These are phyloP conservation scores for Aspergillus campestris DNA, from an alignment of 495 filamentous ascomycete species.

Conservation along the genomic window DNA sequence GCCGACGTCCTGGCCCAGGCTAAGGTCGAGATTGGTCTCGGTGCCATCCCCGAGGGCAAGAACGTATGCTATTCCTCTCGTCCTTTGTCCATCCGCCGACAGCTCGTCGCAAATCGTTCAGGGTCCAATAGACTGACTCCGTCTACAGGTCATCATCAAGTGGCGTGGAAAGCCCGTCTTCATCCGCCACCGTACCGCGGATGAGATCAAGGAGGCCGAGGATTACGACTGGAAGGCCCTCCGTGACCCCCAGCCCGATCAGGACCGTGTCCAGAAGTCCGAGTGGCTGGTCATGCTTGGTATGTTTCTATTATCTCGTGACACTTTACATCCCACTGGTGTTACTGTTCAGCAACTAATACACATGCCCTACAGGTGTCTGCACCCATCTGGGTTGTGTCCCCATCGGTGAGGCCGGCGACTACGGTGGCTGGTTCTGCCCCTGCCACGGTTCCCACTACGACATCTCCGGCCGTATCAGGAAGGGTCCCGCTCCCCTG, in stretches of 20 bases:
- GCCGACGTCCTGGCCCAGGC: slow-evolving; percentile 98
- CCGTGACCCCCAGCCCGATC: slow-evolving; percentile 85
- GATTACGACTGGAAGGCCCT: slow-evolving; percentile 64
- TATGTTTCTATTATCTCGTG: slow-evolving; percentile 27
- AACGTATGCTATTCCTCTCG: slow-evolving; percentile 55
- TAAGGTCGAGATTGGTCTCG: slow-evolving; percentile 96
- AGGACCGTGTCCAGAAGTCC: slow-evolving; percentile 91
- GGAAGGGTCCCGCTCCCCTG: slow-evolving; percentile 91
- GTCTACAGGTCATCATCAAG: slow-evolving; percentile 87
- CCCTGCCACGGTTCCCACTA: slow-evolving; percentile 99
- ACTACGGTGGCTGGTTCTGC: slow-evolving; percentile 99
- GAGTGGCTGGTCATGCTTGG: slow-evolving; percentile 99
- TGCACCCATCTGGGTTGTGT: slow-evolving; percentile 99
- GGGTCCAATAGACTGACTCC: slow-evolving; percentile 4
- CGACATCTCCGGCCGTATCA: slow-evolving; percentile 94
- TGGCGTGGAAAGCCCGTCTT: slow-evolving; percentile 99
- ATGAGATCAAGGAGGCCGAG: slow-evolving; percentile 81
- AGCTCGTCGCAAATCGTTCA: neutral
- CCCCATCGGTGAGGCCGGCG: slow-evolving; percentile 95
- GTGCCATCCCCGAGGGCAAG: slow-evolving; percentile 94
- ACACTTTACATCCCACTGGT: slow-evolving; percentile 1
- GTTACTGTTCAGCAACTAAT: slow-evolving; percentile 5
- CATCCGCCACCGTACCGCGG: slow-evolving; percentile 92
- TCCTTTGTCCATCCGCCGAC: neutral
- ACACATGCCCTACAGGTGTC: slow-evolving; percentile 52